These are phyloP conservation scores for Trichoderma lentiforme DNA, from an alignment of 2,329 filamentous ascomycete species.

Conservation along the genomic window DNA sequence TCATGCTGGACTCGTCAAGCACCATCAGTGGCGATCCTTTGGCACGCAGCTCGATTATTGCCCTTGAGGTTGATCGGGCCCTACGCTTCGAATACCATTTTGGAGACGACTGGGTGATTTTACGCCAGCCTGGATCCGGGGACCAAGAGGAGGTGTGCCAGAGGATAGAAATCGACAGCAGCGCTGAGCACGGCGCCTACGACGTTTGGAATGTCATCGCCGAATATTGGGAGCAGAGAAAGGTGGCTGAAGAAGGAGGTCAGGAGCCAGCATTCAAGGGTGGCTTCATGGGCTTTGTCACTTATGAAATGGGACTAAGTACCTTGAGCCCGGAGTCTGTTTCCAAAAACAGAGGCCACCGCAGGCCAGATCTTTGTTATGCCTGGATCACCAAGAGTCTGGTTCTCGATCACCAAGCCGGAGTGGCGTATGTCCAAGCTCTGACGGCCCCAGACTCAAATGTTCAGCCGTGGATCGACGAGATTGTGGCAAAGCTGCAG, in stretches of 20 bases:
- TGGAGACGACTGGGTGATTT: constrained; percentile 40
- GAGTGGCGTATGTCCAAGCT: constrained; percentile 61
- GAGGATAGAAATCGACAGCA: constrained; percentile 24
- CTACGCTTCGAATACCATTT: constrained; percentile 56
- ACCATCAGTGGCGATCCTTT: constrained; percentile 42
- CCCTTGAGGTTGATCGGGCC: constrained; percentile 57
- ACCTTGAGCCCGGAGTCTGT: constrained; percentile 32
- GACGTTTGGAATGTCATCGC: constrained; percentile 52
- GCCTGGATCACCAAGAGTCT: constrained; percentile 74
- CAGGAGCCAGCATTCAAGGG: constrained; percentile 64
- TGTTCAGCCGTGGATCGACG: constrained; percentile 32
- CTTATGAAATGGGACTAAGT: constrained; percentile 74
- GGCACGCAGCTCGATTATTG: constrained; percentile 69
- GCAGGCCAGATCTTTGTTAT: constrained; percentile 68
- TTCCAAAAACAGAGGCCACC: constrained; percentile 31
- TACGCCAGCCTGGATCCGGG: constrained; percentile 27
- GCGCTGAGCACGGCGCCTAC: constrained; percentile 28
- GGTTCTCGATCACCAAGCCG: constrained; percentile 68
- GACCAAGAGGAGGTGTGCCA: constrained; percentile 28
- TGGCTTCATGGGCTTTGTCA: constrained; percentile 79
- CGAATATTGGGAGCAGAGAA: constrained; percentile 39
- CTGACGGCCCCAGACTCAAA: constrained; percentile 28
- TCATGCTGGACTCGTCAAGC: constrained; percentile 60
- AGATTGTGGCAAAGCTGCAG: constrained; percentile 30
- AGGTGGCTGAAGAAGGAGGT: constrained; percentile 19